Evolutionary conservation across 352 stramenopile genomes (phyloP), one percentile per base, ranked within the genome.

Genomic region (Albugo laibachii): DNA sequence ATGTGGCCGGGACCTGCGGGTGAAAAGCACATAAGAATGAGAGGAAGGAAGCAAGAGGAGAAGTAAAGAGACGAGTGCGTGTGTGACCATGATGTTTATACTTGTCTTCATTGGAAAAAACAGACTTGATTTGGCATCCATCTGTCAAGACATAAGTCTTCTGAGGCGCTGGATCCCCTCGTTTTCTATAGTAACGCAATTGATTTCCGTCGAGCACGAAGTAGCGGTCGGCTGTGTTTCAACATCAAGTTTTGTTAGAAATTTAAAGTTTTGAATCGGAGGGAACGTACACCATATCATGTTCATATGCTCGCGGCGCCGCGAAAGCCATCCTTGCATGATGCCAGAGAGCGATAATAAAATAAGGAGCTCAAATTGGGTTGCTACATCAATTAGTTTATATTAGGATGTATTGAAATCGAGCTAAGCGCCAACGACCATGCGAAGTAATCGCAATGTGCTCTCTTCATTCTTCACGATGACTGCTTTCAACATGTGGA

Each of bases 401-500:
- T 41, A 14, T 41, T 14, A 41, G 14, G 14, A 14, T 41, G 14
- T 41, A 16, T 14, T 41, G 36, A 14, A 41, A 16, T 41, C 14
- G 16, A 14, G 36, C 36, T 14, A 41, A 14, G 14, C 36, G 36
- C 36, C 14, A n/a, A 94, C 77, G 20, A 93, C 83, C 63, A 92
- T 82, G 38, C 74, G 66, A 47, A 97, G 54, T 16, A 95, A 64
- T 53, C 91, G 69, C 43, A 84, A 65, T 5, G 92, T 94, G 56
- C 91, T 87, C 47, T 91, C 77, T 45, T 96, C 87, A 57, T 96
- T 95, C 57, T 87, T 93, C 19, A 77, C 68, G 47, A 96, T 95
- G 20, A 65, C 85, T 15, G 83, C 78, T 59, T 96, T 95, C 51
- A 95, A 61, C 27, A 69, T 73, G 50, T 91, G 84, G 62, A 96